These are phyloP conservation scores for Exophiala alcalophila DNA, from an alignment of 2,329 filamentous ascomycete genomes.

Conservation along the genomic window DNA sequence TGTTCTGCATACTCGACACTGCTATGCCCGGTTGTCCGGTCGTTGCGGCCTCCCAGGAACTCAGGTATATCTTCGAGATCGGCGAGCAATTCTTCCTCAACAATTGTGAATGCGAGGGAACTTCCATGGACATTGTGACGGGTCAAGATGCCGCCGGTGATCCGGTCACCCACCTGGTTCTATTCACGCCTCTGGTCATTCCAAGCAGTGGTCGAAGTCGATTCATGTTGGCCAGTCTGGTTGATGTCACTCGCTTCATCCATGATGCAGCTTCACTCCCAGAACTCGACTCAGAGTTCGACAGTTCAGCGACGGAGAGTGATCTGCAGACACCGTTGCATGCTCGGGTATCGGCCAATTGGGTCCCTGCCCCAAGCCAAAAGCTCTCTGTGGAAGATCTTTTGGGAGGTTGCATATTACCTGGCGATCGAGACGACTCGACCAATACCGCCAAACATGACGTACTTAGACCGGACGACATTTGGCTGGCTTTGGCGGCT, in stretches of 20 bases:
- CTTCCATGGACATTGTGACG: constrained; percentile 30
- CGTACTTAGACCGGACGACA: constrained; percentile 23
- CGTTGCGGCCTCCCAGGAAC: constrained; percentile 28
- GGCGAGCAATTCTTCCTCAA: constrained; percentile 32
- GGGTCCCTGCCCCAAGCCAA: constrained; percentile 14
- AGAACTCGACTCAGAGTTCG: constrained; percentile 24
- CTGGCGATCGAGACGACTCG: constrained; percentile 12
- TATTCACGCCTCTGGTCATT: constrained; percentile 30
- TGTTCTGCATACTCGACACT: constrained; percentile 32
- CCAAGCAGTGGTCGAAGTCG: constrained; percentile 27
- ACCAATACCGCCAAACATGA: background rate
- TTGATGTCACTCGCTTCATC: constrained; percentile 34
- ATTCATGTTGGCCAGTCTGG: constrained; percentile 31
- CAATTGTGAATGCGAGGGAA: constrained; percentile 24
- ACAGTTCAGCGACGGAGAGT: constrained; percentile 14
- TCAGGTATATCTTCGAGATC: constrained; percentile 30
- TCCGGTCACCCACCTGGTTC: constrained; percentile 30
- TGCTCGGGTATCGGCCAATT: background rate
- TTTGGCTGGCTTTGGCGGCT: constrained; percentile 29
- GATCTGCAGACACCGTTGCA: constrained; percentile 17
- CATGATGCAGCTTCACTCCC: constrained; percentile 29
- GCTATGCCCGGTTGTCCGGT: constrained; percentile 28
- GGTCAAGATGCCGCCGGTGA: constrained; percentile 30
- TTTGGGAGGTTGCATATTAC: constrained; percentile 26
- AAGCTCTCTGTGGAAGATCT: constrained; percentile 29